Conservation (phyloP, 805 yeast species). For the Dipodascopsis uninucleata region DNA sequence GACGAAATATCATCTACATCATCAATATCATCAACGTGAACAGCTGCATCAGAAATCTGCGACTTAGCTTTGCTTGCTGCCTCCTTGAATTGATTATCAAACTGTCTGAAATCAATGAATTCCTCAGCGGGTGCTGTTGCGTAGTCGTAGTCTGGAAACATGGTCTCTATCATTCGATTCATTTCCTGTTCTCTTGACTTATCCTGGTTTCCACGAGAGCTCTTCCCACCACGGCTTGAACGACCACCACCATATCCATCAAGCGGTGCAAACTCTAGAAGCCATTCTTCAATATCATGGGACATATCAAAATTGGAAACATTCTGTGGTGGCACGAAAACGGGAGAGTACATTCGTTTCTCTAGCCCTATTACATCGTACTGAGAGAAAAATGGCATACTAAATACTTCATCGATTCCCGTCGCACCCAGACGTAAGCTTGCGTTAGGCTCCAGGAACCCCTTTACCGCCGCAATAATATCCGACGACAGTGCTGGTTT, state of each 20-base stretch:
- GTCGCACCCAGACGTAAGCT: constrained; percentile 62
- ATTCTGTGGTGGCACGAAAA: constrained; percentile 17
- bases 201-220: too few species aligned
- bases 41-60: too few species aligned
- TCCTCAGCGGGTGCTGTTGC: too few species aligned
- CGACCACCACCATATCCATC: constrained; percentile 1
- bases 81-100: too few species aligned
- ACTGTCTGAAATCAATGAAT: too few species aligned
- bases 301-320: constrained; percentile 13
- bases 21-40: too few species aligned
- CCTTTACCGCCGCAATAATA: constrained; percentile 69
- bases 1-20: too few species aligned
- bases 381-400: constrained; percentile 69
- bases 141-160: too few species aligned
- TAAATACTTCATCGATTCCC: constrained; percentile 72
- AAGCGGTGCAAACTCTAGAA: constrained; percentile 12
- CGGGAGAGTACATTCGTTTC: constrained; percentile 9
- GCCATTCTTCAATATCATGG: constrained; percentile 22
- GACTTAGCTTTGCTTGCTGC: too few species aligned
- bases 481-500: constrained; percentile 50
- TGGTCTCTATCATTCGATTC: too few species aligned
- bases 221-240: too few species aligned
- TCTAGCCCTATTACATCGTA: constrained; percentile 18
- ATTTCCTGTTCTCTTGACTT: too few species aligned
- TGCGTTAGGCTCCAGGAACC: constrained; percentile 62